These are phyloP conservation scores for Endotrypanum monterogeii DNA, from an alignment of 208 protist species.

Conservation along the genomic window DNA sequence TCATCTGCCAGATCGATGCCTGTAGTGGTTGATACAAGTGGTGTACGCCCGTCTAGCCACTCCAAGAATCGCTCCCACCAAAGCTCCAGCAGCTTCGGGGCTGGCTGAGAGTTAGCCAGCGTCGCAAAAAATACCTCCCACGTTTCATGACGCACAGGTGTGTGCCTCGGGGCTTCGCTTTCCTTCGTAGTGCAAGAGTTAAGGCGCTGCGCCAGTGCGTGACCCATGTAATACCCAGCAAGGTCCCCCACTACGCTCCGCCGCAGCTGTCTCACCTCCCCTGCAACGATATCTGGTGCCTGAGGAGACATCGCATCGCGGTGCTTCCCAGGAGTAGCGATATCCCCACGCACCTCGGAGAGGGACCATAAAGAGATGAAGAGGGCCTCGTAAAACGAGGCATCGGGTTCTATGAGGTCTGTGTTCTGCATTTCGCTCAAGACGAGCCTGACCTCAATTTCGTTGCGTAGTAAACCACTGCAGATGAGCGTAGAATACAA, in stretches of 20 bases:
- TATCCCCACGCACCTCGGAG: not conserved
- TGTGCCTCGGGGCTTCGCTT: not conserved
- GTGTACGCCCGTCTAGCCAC: constrained; percentile 19
- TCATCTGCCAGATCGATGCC: constrained; percentile 11
- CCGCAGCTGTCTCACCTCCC: constrained; percentile 23
- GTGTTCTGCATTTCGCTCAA: constrained; percentile 49
- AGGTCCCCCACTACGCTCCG: constrained; percentile 46
- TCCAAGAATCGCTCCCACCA: constrained; percentile 67
- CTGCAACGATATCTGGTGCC: constrained; percentile 22
- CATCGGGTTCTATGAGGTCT: constrained; percentile 59
- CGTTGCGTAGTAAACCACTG: constrained; percentile 32
- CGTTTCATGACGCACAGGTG: constrained; percentile 28
- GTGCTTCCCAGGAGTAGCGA: not conserved
- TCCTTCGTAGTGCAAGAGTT: not conserved
- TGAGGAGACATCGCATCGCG: not conserved
- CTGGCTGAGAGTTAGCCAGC: constrained; percentile 48
- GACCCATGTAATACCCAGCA: constrained; percentile 74
- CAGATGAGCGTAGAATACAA: constrained; percentile 65
- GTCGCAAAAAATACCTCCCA: constrained; percentile 68
- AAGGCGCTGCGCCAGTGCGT: constrained; percentile 40
- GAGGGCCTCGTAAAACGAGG: constrained; percentile 47
- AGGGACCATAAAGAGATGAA: constrained; percentile 28
- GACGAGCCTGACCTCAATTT: constrained; percentile 46
- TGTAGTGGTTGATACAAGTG: not conserved
- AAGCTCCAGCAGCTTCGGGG: constrained; percentile 78